Evolutionary conservation across 225 moss, liverwort and hornwort species (phyloP).

Genomic region (Antitrichia curtipendula): DNA sequence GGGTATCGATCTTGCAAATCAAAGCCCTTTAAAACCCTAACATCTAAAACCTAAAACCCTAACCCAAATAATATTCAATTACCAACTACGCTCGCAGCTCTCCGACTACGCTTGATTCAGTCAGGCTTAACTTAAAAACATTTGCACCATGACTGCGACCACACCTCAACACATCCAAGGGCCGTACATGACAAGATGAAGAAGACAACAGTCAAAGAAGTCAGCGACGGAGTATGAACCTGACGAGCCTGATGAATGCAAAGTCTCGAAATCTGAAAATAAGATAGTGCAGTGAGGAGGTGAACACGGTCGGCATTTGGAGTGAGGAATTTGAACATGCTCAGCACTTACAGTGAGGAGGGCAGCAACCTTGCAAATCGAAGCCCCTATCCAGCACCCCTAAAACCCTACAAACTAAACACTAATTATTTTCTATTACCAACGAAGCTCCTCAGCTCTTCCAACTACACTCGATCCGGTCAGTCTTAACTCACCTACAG

Average conservation of each 20-base stretch:
- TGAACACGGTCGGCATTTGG: not conserved
- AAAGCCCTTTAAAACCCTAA: not conserved
- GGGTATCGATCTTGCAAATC: no score
- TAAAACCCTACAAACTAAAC: not conserved
- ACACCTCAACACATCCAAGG: not conserved
- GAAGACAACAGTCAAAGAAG: no score
- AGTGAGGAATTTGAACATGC: no score
- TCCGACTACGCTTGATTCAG: not conserved
- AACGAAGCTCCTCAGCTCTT: not conserved
- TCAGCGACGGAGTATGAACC: not conserved
- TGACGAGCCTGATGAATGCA: not conserved
- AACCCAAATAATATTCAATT: not conserved
- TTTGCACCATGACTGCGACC: not conserved
- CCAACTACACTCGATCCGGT: not conserved
- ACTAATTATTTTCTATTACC: not conserved
- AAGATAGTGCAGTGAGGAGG: not conserved
- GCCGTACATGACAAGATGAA: not conserved
- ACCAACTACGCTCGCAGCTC: not conserved
- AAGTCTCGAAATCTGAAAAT: not conserved
- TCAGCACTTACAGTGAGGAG: not conserved
- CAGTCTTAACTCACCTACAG: not conserved
- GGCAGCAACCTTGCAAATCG: not conserved
- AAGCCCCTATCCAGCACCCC: not conserved
- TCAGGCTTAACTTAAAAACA: not conserved
- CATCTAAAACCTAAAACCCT: not conserved